Evolutionary conservation across 805 yeast genomes (phyloP), one percentile per base, ranked within the genome.

Genomic region (Metahyphopichia silvanorum): DNA sequence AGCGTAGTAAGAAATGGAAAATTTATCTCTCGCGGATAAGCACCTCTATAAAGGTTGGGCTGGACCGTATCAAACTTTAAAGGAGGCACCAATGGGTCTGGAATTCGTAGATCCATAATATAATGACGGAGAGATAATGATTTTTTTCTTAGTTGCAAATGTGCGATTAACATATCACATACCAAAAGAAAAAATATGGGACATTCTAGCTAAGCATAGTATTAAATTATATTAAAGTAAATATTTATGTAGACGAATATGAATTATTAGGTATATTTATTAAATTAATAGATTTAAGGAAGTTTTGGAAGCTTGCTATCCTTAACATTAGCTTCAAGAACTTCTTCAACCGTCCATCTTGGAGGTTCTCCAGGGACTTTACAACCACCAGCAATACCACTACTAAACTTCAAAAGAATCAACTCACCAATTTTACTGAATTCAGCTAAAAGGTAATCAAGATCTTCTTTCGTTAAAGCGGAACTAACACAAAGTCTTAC

Each of bases 401-500:
- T 76, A 49, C 86, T 76, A 49, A 82, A 78, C 55, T 88, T 89
- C 57, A 89, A 73, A 57, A 71, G 77, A 40, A 85, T 57, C 49
- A 67, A 64, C 48, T 86, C 93, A 33, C 96, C 98, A 32, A 87
- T 72, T 47, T 82, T 87, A 46, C 77, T 77, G 49, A 84, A 73
- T 49, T 76, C 80, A 32, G 74, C 72, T 46, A 89, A 67, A 25
- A 87, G 71, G 46, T 77, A 74, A 55, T 93, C 99, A 49, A 93
- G 75, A 60, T 93, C 99, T 49, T 85, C 91, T 63, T 93, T 93
- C 20, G 95, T 93, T 49, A 94, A 72, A 1, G 98, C 84, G 0
- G 97, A 69, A 34, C 95, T 83, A 47, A 93, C 82, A 70, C 99
- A 93, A 49, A 93, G 77, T 59, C 99, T 78, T 17, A 87, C 88